Conservation (phyloP, 768 basidiomycete species). For the Mrakia hoshinonis region DNA sequence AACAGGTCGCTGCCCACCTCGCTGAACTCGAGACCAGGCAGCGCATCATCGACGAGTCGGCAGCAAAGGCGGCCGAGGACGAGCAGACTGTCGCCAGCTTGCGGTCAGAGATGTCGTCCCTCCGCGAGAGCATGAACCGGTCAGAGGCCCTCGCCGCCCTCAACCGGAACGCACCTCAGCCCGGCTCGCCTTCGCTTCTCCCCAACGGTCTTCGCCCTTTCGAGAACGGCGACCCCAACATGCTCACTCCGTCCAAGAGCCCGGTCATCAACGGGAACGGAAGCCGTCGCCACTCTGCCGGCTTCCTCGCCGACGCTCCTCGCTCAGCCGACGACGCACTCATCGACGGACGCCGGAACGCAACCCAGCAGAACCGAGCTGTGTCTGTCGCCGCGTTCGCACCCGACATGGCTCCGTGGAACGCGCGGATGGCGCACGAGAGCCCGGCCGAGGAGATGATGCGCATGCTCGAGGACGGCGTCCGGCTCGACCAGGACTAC, state of each 20-base stretch:
- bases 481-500: slow-evolving; percentile 85
- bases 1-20: slow-evolving; percentile 65
- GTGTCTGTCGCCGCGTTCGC: slow-evolving; percentile 64
- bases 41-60: slow-evolving; percentile 54
- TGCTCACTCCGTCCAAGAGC: neutral
- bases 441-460: slow-evolving; percentile 94
- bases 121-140: slow-evolving; percentile 91
- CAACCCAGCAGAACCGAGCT: slow-evolving; percentile 66
- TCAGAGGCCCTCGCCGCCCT: slow-evolving; percentile 85
- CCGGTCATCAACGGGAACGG: neutral
- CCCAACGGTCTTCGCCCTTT: slow-evolving; percentile 53
- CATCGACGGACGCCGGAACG: slow-evolving; percentile 61
- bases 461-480: slow-evolving; percentile 78
- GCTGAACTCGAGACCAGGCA: slow-evolving; percentile 68
- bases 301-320: slow-evolving; percentile 26
- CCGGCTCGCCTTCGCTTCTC: slow-evolving; percentile 63
- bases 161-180: slow-evolving; percentile 68
- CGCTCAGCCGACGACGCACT: slow-evolving; percentile 55
- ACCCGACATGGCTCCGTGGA: slow-evolving; percentile 30
- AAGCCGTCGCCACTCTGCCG: slow-evolving; percentile 34
- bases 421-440: slow-evolving; percentile 53
- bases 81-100: slow-evolving; percentile 75
- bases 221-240: slow-evolving; percentile 41
- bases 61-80: slow-evolving; percentile 59
- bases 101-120: slow-evolving; percentile 80